phyloP scores from a whole-genome alignment of 2,329 filamentous ascomycete species.

The Pseudogymnoascus verrucosus region DNA sequence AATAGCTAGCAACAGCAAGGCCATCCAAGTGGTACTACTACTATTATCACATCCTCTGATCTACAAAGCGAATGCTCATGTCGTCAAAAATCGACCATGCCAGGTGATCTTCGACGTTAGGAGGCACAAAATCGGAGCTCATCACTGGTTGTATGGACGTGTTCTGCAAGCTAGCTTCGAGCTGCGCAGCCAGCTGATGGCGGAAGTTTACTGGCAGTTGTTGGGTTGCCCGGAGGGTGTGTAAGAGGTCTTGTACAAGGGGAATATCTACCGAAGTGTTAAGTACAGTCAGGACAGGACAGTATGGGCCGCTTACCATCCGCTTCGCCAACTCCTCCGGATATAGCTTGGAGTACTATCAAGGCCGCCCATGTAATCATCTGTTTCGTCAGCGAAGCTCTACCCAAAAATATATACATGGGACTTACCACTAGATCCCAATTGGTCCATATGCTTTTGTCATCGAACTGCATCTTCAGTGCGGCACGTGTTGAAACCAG shows the following conservation, averaged over 20 bases:
- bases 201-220: slow-evolving; percentile 18
- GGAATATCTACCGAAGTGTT: slow-evolving; percentile 16
- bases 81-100: slow-evolving; percentile 21
- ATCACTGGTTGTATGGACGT: slow-evolving; percentile 16
- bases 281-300: neutral
- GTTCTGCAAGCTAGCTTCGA: slow-evolving; percentile 19
- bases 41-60: neutral
- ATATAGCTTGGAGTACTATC: slow-evolving; percentile 35
- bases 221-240: slow-evolving; percentile 19
- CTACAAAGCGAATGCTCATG: slow-evolving; percentile 13
- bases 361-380: slow-evolving; percentile 39
- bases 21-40: neutral
- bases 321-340: slow-evolving; percentile 33
- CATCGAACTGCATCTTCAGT: slow-evolving; percentile 33
- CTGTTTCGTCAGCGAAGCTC: neutral
- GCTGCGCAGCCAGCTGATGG: slow-evolving; percentile 17
- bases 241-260: slow-evolving; percentile 19
- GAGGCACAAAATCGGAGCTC: slow-evolving; percentile 8
- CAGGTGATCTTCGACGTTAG: slow-evolving; percentile 8
- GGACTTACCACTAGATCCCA: slow-evolving; percentile 32
- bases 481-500: slow-evolving; percentile 35
- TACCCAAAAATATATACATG: neutral
- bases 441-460: slow-evolving; percentile 36
- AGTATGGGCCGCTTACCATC: slow-evolving; percentile 25
- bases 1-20: neutral